Conservation (phyloP, 192 early-diverging fungal species). For the Umbelopsis isabellina region DNA sequence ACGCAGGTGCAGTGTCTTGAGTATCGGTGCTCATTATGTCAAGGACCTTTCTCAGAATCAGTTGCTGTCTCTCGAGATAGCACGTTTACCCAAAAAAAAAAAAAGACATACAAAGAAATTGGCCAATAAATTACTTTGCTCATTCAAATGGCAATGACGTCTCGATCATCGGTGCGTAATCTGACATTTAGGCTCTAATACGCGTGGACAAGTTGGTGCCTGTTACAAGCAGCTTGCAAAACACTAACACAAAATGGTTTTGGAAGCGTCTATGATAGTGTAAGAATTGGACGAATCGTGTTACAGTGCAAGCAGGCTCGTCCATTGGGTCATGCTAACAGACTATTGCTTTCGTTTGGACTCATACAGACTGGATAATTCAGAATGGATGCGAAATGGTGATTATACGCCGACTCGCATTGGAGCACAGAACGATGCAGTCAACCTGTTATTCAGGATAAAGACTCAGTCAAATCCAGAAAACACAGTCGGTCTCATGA, state of each 20-base stretch:
- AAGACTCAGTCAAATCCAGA: conserved; percentile 95
- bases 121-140: neutral
- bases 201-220: conserved; percentile 3
- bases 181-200: neutral
- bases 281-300: conserved; percentile 40
- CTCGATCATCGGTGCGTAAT: neutral
- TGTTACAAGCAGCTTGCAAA: neutral
- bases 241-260: conserved; percentile 65
- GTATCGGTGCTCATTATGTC: too few relatives aligned
- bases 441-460: conserved; percentile 86
- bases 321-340: neutral
- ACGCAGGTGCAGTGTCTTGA: neutral
- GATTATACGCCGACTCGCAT: conserved; percentile 94
- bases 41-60: neutral
- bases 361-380: conserved; percentile 85
- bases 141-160: neutral
- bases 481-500: conserved; percentile 94
- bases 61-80: neutral
- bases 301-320: neutral
- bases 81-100: neutral
- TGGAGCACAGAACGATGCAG: conserved; percentile 93
- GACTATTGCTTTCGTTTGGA: neutral
- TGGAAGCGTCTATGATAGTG: conserved; percentile 93
- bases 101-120: neutral
- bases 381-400: conserved; percentile 98